Percentiles rank a stretch among this genome's conserved stretches.
Conservation (phyloP, 495 filamentous ascomycete species). For the Penicillium psychrofluorescens region DNA sequence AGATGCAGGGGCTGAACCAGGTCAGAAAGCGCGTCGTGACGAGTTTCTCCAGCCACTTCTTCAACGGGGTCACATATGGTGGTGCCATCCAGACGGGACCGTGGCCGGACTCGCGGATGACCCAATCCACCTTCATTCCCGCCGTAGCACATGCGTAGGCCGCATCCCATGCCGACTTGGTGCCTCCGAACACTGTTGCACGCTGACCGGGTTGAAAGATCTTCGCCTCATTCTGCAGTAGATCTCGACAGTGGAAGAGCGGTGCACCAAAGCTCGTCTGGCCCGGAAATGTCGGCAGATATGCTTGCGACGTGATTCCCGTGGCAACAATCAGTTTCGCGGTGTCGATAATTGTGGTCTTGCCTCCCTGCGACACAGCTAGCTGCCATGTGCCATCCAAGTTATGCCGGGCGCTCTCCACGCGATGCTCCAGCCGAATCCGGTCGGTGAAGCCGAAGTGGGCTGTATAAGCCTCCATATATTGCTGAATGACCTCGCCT, state of each 20-base stretch:
- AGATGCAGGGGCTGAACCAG: slow-evolving; percentile 60
- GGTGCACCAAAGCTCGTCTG: slow-evolving; percentile 45
- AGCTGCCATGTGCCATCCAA: slow-evolving; percentile 35
- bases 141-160: slow-evolving; percentile 60
- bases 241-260: slow-evolving; percentile 58
- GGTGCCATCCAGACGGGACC: slow-evolving; percentile 68
- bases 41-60: slow-evolving; percentile 57
- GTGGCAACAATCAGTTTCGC: slow-evolving; percentile 63
- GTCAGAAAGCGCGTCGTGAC: slow-evolving; percentile 55
- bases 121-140: slow-evolving; percentile 65
- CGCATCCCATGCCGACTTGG: slow-evolving; percentile 72
- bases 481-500: slow-evolving; percentile 56
- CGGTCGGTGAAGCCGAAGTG: slow-evolving; percentile 47
- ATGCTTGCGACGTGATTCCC: slow-evolving; percentile 58
- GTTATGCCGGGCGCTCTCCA: slow-evolving; percentile 43
- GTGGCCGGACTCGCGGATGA: slow-evolving; percentile 71
- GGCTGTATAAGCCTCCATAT: slow-evolving; percentile 56
- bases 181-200: slow-evolving; percentile 60
- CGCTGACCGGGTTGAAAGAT: slow-evolving; percentile 25
- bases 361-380: slow-evolving; percentile 11
- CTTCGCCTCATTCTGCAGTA: slow-evolving; percentile 33
- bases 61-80: slow-evolving; percentile 52
- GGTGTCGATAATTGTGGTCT: slow-evolving; percentile 26
- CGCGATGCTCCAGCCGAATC: slow-evolving; percentile 46
- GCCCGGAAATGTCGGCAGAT: slow-evolving; percentile 44